These are phyloP conservation scores for Narthecium ossifragum DNA, from an alignment of 106 monocot species.

Conservation along the genomic window DNA sequence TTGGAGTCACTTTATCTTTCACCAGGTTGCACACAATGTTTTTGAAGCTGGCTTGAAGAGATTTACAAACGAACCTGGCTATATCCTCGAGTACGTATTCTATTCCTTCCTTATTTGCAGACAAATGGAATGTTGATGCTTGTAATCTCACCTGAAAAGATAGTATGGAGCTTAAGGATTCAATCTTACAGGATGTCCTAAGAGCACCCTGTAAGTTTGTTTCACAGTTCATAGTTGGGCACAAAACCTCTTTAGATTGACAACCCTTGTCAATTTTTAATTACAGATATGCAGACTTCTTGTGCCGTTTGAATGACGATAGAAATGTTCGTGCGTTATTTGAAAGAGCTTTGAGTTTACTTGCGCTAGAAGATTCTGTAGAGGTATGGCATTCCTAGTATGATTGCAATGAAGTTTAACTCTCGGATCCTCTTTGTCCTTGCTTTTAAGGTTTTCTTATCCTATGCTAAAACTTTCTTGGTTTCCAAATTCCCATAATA, in stretches of 20 bases:
- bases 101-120: background rate
- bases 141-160: background rate
- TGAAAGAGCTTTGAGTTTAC: slow-evolving; percentile 85
- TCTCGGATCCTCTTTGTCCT: background rate
- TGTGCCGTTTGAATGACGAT: slow-evolving; percentile 95
- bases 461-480: background rate
- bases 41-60: slow-evolving; percentile 90
- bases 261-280: no score
- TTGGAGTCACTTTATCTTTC: background rate
- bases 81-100: slow-evolving; percentile 84
- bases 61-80: slow-evolving; percentile 91
- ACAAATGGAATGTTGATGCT: background rate
- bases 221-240: no score
- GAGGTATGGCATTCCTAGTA: slow-evolving; percentile 46
- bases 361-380: slow-evolving; percentile 79
- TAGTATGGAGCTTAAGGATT: background rate
- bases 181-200: slow-evolving; percentile 1
- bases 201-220: slow-evolving; percentile 1
- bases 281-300: slow-evolving; percentile 91
- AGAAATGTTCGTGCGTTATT: slow-evolving; percentile 97
- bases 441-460: background rate
- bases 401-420: background rate
- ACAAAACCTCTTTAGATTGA: no score
- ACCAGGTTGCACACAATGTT: slow-evolving; percentile 85
- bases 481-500: background rate